phyloP scores from a whole-genome alignment of 495 filamentous ascomycete species.

The Penicillium cosmopolitanum region DNA sequence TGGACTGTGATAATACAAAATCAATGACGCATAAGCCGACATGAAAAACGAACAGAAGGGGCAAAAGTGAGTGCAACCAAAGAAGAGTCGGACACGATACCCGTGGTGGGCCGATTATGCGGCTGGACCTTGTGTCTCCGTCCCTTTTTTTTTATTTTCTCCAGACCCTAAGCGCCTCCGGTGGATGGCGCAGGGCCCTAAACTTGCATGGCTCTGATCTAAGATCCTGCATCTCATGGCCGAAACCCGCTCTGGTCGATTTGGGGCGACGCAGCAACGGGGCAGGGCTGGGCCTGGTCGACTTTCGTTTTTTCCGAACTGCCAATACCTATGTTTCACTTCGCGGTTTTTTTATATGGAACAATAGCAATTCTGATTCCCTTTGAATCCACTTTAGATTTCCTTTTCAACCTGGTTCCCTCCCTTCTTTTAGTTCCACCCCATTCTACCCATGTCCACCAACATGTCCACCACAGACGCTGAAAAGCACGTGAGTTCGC shows the following conservation, averaged over 20 bases:
- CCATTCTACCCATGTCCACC: constrained; percentile 10
- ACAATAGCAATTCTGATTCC: constrained; percentile 6
- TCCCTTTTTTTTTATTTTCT: constrained; percentile 14
- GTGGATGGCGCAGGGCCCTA: background rate
- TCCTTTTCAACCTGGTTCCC: constrained; percentile 20
- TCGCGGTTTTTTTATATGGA: constrained; percentile 10
- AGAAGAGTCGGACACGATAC: constrained; percentile 21
- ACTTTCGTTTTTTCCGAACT: constrained; percentile 8
- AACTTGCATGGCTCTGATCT: constrained; percentile 21
- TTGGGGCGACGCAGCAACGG: constrained; percentile 15
- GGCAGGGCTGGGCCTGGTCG: constrained; percentile 6
- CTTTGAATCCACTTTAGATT: constrained; percentile 29
- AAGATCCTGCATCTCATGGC: constrained; percentile 25
- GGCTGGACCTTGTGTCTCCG: constrained; percentile 19
- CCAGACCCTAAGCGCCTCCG: constrained; percentile 18
- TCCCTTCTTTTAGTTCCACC: constrained; percentile 18
- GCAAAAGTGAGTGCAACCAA: constrained; percentile 19
- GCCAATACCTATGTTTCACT: constrained; percentile 7
- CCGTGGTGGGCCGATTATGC: constrained; percentile 28
- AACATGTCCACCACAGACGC: constrained; percentile 26
- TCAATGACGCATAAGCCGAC: constrained; percentile 28
- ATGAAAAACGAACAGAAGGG: constrained; percentile 17
- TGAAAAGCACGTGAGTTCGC: constrained; percentile 45
- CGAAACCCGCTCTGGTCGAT: constrained; percentile 23
- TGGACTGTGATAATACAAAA: constrained; percentile 15